Conservation (phyloP, 2,329 filamentous ascomycete species). For the Fusarium sp. region DNA sequence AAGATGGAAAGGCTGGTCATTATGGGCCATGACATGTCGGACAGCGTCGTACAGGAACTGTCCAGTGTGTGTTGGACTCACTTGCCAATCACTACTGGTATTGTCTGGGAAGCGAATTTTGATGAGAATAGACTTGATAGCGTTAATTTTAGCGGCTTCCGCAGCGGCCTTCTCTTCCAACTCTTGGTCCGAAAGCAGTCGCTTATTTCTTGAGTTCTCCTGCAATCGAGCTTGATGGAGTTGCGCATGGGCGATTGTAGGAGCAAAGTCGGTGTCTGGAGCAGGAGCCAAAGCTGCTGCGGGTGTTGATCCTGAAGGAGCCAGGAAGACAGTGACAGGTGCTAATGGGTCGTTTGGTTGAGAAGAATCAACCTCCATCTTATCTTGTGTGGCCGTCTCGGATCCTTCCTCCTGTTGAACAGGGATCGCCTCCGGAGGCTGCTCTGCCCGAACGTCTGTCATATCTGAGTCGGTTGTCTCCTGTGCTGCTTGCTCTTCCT, state of each 20-base stretch:
- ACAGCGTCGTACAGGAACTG: constrained; percentile 81
- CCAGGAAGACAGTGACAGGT: constrained; percentile 79
- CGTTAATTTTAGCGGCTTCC: constrained; percentile 73
- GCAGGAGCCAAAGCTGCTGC: constrained; percentile 76
- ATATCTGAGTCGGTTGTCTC: constrained; percentile 41
- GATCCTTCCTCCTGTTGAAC: constrained; percentile 17
- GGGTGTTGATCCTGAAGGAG: constrained; percentile 80
- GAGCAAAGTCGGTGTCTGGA: constrained; percentile 81
- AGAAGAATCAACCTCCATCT: constrained; percentile 42
- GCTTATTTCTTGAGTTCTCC: constrained; percentile 74
- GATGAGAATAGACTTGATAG: constrained; percentile 76
- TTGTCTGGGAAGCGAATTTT: constrained; percentile 92
- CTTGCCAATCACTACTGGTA: constrained; percentile 78
- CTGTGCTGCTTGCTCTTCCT: constrained; percentile 17
- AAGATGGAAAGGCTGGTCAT: constrained; percentile 77
- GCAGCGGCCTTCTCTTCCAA: constrained; percentile 76
- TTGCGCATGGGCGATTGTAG: constrained; percentile 80
- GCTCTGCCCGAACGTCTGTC: constrained; percentile 33
- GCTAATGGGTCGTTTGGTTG: constrained; percentile 54
- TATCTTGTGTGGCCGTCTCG: constrained; percentile 7
- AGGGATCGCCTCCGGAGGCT: constrained; percentile 5
- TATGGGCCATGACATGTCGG: constrained; percentile 74
- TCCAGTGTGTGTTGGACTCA: constrained; percentile 76
- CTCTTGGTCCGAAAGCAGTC: constrained; percentile 86
- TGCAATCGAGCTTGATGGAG: constrained; percentile 77